Evolutionary conservation across 345 rosid species (phyloP), one percentile per base, ranked within the genome.

Genomic region (Gossypioides kirkii): DNA sequence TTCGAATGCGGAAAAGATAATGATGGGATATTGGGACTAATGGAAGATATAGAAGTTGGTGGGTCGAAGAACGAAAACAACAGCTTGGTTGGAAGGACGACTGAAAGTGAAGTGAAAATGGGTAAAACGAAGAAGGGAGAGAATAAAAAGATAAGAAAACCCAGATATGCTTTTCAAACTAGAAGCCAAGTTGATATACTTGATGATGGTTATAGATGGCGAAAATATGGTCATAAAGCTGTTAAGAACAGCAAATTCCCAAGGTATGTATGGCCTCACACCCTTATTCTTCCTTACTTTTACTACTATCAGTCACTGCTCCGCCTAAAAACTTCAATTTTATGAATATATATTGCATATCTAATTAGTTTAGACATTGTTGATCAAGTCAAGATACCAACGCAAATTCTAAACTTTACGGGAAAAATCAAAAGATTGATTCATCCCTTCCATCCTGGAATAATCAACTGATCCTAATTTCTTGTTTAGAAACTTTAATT

Each of bases 181-280:
- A 86, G 98, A 68, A 92, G 96, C 78, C 93, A 87, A 72, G 98
- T 90, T 38, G 98, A 92, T 86, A 86, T 92, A 18, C 94, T 92
- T 42, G 98, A 92, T 75, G 98, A 92, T 86, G 98, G 98, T 16
- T 92, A 90, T 80, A 80, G 98, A 74, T 92, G 98, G 96, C 86
- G 98, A 75, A 92, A 92, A 69, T 92, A 92, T 77, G 96, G 98
- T 6, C 96, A 90, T 72, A 92, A 90, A 45, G 94, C 94, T 2
- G 94, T 92, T 22, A 92, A 92, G 81, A 86, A 89, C 77, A 92
- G 88, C 80, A 89, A 86, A 61, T 92, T 85, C 71, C 96, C 98
- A 62, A 89, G 97, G 97, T 83, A 66, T 14, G 20, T 28, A n/a
- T n/a, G n/a, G n/a, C n/a, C n/a, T n/a, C n/a, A n/a, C n/a, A 11